phyloP scores from a whole-genome alignment of 306 rosid genomes.

The barrel medic (Medicago truncatula) region DNA sequence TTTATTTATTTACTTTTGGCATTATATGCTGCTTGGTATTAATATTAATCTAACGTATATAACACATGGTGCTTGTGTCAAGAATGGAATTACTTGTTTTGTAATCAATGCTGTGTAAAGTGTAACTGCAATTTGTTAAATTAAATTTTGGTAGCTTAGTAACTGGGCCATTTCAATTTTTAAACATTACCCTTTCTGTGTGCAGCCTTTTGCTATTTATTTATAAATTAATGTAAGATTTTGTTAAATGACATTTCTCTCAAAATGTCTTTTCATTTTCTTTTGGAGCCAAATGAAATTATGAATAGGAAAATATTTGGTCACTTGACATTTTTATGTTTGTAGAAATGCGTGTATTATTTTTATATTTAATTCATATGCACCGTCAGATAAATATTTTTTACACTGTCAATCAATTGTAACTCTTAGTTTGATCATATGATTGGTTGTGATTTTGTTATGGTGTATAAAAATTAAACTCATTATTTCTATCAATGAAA shows the following conservation, averaged over 20 bases:
- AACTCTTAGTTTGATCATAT: not conserved
- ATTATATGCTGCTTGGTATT: constrained; percentile 29
- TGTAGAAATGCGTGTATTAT: not conserved
- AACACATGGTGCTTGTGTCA: constrained; percentile 10
- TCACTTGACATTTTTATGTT: constrained; percentile 10
- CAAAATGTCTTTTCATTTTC: not conserved
- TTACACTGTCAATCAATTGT: not conserved
- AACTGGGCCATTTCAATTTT: constrained; percentile 8
- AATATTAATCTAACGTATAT: constrained; percentile 22
- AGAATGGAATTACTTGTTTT: constrained; percentile 24
- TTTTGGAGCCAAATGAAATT: constrained; percentile 13
- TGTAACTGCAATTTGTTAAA: constrained; percentile 25
- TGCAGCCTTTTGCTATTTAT: constrained; percentile 12
- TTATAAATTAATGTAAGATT: constrained; percentile 22
- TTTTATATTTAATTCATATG: not conserved
- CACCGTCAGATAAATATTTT: not conserved
- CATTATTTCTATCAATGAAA: not conserved
- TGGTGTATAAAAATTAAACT: not conserved
- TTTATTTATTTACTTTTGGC: constrained; percentile 22
- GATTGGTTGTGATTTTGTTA: not conserved
- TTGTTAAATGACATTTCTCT: constrained; percentile 8
- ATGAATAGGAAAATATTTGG: not conserved
- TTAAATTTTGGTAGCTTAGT: constrained; percentile 25
- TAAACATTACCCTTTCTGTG: not conserved
- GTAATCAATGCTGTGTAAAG: constrained; percentile 28